phyloP scores from a whole-genome alignment of 768 basidiomycete species.

The Sporobolomyces phaffii region DNA sequence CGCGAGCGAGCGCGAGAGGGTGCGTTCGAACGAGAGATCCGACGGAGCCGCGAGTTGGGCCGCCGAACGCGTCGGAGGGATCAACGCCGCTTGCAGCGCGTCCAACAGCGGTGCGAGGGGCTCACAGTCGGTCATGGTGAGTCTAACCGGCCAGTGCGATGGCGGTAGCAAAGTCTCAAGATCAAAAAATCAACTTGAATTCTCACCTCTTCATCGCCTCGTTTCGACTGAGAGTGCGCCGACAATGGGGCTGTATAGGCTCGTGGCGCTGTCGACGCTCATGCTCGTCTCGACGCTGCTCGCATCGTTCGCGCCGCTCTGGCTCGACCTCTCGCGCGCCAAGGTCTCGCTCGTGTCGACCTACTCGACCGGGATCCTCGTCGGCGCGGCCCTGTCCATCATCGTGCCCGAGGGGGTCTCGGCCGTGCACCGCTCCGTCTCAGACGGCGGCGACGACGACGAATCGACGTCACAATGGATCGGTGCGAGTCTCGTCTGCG shows the following conservation, averaged over 20 bases:
- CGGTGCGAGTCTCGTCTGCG: conserved; percentile 44
- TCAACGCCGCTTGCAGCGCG: conserved; percentile 11
- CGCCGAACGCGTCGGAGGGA: conserved; percentile 44
- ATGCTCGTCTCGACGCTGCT: conserved; percentile 53
- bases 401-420: conserved; percentile 83
- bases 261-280: conserved; percentile 45
- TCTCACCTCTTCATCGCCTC: too few relatives aligned
- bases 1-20: conserved; percentile 77
- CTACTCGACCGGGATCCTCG: conserved; percentile 57
- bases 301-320: conserved; percentile 65
- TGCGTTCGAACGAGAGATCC: conserved; percentile 83
- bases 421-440: conserved; percentile 35
- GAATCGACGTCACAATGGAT: conserved; percentile 38
- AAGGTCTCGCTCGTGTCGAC: conserved; percentile 52
- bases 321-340: too few relatives aligned
- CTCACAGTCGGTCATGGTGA: too few relatives aligned
- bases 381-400: conserved; percentile 83
- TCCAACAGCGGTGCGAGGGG: not conserved
- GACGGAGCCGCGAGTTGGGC: conserved; percentile 50
- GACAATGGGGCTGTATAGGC: conserved; percentile 44
- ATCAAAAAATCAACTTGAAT: too few relatives aligned
- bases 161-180: too few relatives aligned
- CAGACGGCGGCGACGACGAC: not conserved
- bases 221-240: too few relatives aligned
- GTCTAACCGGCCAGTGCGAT: too few relatives aligned